Percentiles rank a stretch among this genome's conserved stretches.
These are phyloP conservation scores for Chlamydomonas incerta DNA, from an alignment of 139 green algal genomes.

Conservation along the genomic window DNA sequence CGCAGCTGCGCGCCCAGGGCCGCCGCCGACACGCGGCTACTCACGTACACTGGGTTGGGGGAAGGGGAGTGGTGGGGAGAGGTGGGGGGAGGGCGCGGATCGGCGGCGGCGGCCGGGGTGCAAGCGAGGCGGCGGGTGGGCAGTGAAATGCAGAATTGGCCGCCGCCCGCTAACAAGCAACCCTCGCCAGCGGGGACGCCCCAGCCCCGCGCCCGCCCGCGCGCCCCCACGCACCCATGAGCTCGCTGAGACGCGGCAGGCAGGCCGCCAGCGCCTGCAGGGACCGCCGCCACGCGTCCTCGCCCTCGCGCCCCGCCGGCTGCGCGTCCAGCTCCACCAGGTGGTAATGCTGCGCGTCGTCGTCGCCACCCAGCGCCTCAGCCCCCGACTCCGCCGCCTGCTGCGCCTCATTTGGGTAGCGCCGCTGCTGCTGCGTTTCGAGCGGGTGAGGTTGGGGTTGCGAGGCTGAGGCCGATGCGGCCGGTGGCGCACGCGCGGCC, in stretches of 20 bases:
- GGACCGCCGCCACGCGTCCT: neutral
- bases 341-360: neutral
- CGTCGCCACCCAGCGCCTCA: too few relatives aligned
- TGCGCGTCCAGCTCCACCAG: slow-evolving; percentile 35
- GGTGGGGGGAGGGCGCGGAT: neutral
- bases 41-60: slow-evolving; percentile 6
- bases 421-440: neutral
- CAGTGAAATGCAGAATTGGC: too few relatives aligned
- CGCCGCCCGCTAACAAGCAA: too few relatives aligned
- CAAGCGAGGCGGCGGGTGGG: too few relatives aligned
- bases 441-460: too few relatives aligned
- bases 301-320: neutral
- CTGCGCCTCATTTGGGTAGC: too few relatives aligned
- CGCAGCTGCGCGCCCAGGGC: slow-evolving; percentile 2
- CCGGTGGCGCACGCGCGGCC: too few relatives aligned
- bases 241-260: slow-evolving; percentile 3
- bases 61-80: neutral
- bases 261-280: slow-evolving; percentile 8
- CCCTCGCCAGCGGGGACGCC: too few relatives aligned
- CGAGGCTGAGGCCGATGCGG: too few relatives aligned
- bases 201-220: too few relatives aligned
- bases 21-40: neutral
- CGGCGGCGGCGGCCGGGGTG: too few relatives aligned
- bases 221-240: slow-evolving; percentile 9
- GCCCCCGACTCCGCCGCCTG: too few relatives aligned